phyloP scores from a whole-genome alignment of 305 asterid genomes.

The Fraxinus sp. region DNA sequence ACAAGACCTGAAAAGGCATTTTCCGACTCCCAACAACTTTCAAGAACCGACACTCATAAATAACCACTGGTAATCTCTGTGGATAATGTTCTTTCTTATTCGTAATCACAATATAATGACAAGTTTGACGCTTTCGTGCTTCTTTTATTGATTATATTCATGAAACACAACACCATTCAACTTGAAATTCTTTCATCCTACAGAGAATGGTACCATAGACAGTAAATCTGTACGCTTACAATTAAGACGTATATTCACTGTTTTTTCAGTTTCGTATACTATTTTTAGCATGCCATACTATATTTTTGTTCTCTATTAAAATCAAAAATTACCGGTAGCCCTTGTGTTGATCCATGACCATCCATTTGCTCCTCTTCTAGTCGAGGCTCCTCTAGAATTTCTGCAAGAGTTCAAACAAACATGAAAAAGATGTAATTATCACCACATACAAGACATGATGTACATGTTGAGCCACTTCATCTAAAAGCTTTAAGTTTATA shows the following conservation, averaged over 20 bases:
- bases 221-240: not conserved
- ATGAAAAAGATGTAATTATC: not conserved
- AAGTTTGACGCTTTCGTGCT: not conserved
- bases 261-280: not conserved
- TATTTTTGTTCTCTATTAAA: not conserved
- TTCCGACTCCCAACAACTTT: not conserved
- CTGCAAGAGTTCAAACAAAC: conserved; percentile 33
- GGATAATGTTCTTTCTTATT: not conserved
- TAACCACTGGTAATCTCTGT: not conserved
- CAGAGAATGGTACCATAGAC: not conserved
- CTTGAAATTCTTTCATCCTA: not conserved
- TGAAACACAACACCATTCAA: not conserved
- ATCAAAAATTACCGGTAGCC: not conserved
- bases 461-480: not conserved
- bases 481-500: not conserved
- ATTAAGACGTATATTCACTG: not conserved
- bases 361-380: conserved; percentile 41
- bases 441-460: not conserved
- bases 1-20: not conserved
- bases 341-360: conserved; percentile 28
- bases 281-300: not conserved
- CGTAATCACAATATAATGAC: not conserved
- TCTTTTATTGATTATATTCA: not conserved
- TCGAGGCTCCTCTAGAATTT: conserved; percentile 32
- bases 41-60: not conserved